Evolutionary conservation across 495 filamentous ascomycete species (phyloP).

Genomic region (Aspergillus egyptiacus): DNA sequence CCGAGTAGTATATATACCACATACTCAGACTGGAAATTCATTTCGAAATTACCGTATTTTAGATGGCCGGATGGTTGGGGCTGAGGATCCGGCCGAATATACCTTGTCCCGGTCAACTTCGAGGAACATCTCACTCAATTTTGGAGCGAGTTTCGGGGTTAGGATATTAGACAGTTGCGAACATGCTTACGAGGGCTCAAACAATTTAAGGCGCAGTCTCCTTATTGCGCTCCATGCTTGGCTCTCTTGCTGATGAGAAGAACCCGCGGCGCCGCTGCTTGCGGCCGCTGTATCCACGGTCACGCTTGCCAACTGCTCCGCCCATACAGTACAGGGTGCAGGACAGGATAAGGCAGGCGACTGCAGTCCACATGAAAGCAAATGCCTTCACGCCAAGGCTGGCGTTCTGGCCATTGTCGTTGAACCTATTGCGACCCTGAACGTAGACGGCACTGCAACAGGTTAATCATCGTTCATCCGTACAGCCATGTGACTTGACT

Average conservation of each 20-base stretch:
- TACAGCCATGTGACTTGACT: conserved; percentile 22
- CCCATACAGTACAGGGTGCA: conserved; percentile 64
- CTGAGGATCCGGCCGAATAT: background rate
- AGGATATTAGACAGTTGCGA: background rate
- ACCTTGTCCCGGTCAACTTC: background rate
- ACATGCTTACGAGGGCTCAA: background rate
- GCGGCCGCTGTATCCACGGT: conserved; percentile 38
- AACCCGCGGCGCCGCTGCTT: conserved; percentile 38
- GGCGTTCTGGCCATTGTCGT: conserved; percentile 48
- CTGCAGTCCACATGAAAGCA: conserved; percentile 81
- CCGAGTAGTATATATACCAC: too few relatives aligned
- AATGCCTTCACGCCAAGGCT: conserved; percentile 66
- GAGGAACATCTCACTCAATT: too few relatives aligned
- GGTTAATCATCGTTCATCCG: background rate
- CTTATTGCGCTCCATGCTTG: conserved; percentile 35
- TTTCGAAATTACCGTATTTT: too few relatives aligned
- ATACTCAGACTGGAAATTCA: background rate
- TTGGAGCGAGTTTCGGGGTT: too few relatives aligned
- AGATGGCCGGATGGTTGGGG: too few relatives aligned
- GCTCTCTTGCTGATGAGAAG: conserved; percentile 35
- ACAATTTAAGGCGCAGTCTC: conserved; percentile 29
- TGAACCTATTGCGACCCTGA: conserved; percentile 67
- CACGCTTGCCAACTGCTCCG: conserved; percentile 32
- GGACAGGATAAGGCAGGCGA: conserved; percentile 62
- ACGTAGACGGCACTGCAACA: conserved; percentile 64